Base-by-base conservation (phyloP, 2,329 filamentous ascomycete species). In the Venturia carpophila region DNA sequence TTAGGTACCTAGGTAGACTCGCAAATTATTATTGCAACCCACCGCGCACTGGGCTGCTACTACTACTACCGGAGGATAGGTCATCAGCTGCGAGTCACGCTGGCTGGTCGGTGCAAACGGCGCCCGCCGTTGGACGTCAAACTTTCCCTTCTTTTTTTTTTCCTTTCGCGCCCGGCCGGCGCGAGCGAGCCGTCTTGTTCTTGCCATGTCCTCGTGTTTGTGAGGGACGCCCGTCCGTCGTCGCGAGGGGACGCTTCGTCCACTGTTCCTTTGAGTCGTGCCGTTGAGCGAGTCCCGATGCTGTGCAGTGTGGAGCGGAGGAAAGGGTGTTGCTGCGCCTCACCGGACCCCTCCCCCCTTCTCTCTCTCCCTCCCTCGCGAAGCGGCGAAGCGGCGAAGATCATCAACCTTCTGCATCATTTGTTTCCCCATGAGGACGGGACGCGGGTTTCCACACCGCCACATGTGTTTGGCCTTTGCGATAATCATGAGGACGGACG, bases 61-160 rank as follows among this genome's bases (percentile, higher is more conserved):
- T n/a, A n/a, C n/a, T n/a, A 34, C 30, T 6, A 34, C 30, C 39
- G 39, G 39, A 41, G 39, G 9, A 41, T 5, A 41, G 4, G 15
- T n/a, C n/a, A n/a, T n/a, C 21, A 10, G 45, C 45, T 15, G 17
- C 45, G 45, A 47, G 19, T 47, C 45, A n/a, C n/a, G n/a, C n/a
- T n/a, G n/a, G n/a, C 45, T 34, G 30, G n/a, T 15, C 9, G 45
- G 45, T 47, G 45, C 4, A 10, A 47, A n/a, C 19, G 21, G n/a
- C 47, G 47, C 47, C 47, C 47, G 47, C 47, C 47, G 47, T 52
- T 52, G 47, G 24, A 52, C 21, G 47, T 52, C 47, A 52, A 27
- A 27, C 21, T 24, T 27, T 27, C 1, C 30, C 6, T 52, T 27
- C n/a, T n/a, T n/a, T n/a, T n/a, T n/a, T n/a, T n/a, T n/a, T n/a